A percentile compares a stretch with the other conserved stretches of the same genome.
Conservation (phyloP, 305 asterid genomes). For the Solanum hybrid region DNA sequence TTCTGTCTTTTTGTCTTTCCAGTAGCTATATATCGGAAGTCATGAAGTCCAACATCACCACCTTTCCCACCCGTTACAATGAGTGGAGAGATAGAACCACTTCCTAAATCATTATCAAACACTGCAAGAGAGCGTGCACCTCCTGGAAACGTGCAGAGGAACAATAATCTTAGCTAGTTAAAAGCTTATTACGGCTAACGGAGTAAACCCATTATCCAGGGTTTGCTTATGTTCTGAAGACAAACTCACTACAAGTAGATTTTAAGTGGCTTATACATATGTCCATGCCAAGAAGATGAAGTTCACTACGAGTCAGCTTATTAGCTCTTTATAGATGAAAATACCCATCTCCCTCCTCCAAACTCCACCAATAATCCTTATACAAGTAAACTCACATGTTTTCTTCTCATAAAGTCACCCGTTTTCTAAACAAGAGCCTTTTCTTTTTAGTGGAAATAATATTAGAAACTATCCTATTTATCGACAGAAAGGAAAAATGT, state of each 20-base stretch:
- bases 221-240: background rate
- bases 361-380: background rate
- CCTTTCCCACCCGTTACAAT: conserved; percentile 91
- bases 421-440: background rate
- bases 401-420: background rate
- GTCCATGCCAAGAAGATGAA: background rate
- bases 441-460: background rate
- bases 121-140: conserved; percentile 91
- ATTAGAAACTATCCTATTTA: background rate
- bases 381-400: background rate
- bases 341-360: background rate
- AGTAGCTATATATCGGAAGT: conserved; percentile 96
- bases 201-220: background rate
- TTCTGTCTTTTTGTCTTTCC: conserved; percentile 88
- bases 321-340: background rate
- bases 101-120: conserved; percentile 87
- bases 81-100: conserved; percentile 92
- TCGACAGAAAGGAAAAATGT: background rate
- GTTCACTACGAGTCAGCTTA: background rate
- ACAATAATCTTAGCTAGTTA: conserved; percentile 1
- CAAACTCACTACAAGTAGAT: background rate
- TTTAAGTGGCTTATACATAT: background rate
- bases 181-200: background rate
- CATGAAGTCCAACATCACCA: conserved; percentile 98
- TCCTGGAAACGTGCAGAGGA: conserved; percentile 35